Conservation (phyloP, 768 basidiomycete species). For the Inosperma sp. region DNA sequence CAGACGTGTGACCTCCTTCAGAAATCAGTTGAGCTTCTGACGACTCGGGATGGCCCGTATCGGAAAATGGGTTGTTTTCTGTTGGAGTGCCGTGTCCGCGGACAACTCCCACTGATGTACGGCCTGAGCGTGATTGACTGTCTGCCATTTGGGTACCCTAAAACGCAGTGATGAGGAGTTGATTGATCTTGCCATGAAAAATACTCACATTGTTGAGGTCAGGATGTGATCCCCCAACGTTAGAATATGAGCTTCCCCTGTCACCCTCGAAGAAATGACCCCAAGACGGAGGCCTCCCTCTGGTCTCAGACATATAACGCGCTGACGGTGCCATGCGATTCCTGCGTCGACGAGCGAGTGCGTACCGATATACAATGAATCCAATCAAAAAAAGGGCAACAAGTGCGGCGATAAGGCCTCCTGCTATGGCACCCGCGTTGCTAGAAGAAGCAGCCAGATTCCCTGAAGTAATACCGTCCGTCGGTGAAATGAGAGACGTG, state of each 20-base stretch:
- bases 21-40: no score
- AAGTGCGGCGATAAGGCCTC: constrained; percentile 18
- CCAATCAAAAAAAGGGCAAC: constrained; percentile 15
- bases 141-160: no score
- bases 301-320: constrained; percentile 20
- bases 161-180: no score
- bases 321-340: constrained; percentile 21
- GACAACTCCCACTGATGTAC: no score
- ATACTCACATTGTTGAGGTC: no score
- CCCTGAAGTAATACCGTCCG: background rate
- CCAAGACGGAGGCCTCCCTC: constrained; percentile 6
- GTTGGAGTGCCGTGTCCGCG: no score
- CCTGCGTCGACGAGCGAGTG: constrained; percentile 19
- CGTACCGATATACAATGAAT: constrained; percentile 16
- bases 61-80: no score
- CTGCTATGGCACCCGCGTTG: constrained; percentile 20
- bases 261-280: background rate
- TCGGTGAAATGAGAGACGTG: background rate
- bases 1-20: no score
- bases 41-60: no score
- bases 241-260: background rate
- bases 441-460: background rate
- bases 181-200: no score
- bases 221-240: no score
- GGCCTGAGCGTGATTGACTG: no score